Percentiles rank a stretch among this genome's conserved stretches.
These are phyloP conservation scores for Lachnellula subtilissima DNA, from an alignment of 2,329 filamentous ascomycete species.

Conservation along the genomic window DNA sequence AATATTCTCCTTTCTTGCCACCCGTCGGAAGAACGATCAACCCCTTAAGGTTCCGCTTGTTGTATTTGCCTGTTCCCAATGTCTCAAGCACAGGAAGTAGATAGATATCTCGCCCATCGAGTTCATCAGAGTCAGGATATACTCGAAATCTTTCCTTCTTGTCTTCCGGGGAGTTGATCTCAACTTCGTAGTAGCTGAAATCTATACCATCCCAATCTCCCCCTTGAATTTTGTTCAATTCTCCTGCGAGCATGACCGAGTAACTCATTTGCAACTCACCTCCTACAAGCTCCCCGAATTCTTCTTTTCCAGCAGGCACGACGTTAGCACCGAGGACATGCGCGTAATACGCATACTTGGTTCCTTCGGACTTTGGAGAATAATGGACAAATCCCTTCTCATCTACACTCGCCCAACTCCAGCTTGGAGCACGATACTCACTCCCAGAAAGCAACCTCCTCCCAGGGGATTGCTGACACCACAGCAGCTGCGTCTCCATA, in stretches of 20 bases:
- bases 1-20: slow-evolving; percentile 1
- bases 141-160: not conserved
- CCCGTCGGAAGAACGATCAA: not conserved
- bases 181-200: not conserved
- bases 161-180: not conserved
- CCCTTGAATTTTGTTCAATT: not conserved
- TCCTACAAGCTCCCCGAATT: not conserved
- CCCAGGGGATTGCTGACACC: not conserved
- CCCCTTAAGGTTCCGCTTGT: not conserved
- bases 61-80: slow-evolving; percentile 1
- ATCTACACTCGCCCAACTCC: slow-evolving; percentile 1
- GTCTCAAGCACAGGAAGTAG: not conserved
- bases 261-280: not conserved
- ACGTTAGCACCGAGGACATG: not conserved
- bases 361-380: not conserved
- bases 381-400: slow-evolving; percentile 1
- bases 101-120: not conserved
- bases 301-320: not conserved
- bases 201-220: not conserved
- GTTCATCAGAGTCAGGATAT: slow-evolving; percentile 1
- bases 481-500: slow-evolving; percentile 6
- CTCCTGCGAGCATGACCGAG: not conserved
- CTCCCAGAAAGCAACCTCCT: not conserved
- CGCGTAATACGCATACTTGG: not conserved
- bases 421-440: not conserved